Evolutionary conservation across 768 basidiomycete genomes (phyloP).

Genomic region (Dacryopinax spathularia): DNA sequence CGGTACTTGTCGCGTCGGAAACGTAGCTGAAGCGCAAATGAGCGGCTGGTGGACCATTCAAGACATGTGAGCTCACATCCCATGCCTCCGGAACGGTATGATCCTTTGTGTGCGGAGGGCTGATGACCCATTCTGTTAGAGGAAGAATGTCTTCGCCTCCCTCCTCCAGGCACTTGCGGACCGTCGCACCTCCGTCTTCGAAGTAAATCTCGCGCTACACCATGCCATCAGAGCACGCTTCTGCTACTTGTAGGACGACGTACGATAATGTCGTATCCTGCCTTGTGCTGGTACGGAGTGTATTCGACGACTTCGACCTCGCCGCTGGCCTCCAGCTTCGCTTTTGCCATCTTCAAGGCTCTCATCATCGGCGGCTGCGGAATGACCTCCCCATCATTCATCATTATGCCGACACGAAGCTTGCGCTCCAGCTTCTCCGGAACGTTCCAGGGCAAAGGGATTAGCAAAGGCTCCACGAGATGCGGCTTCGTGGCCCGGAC

Average conservation of each 20-base stretch:
- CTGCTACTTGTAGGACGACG: neutral
- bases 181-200: constrained; percentile 5
- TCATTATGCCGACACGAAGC: constrained; percentile 4
- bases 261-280: neutral
- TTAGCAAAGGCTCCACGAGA: neutral
- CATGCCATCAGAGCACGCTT: too few relatives aligned
- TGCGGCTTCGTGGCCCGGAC: neutral
- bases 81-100: neutral
- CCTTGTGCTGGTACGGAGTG: neutral
- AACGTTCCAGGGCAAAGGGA: neutral
- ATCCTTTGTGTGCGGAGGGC: neutral
- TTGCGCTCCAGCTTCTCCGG: neutral
- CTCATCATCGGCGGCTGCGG: neutral
- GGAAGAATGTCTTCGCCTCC: constrained; percentile 1
- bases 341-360: neutral
- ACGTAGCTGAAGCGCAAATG: neutral
- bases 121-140: neutral
- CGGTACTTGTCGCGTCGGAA: neutral
- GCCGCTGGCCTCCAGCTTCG: neutral
- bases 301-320: constrained; percentile 2
- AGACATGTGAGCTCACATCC: neutral
- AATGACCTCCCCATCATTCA: neutral
- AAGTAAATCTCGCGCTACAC: constrained; percentile 3
- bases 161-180: constrained; percentile 6
- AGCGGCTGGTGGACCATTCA: neutral